phyloP scores from a whole-genome alignment of 192 early-diverging fungal genomes.

The Backusella mclennaniae region DNA sequence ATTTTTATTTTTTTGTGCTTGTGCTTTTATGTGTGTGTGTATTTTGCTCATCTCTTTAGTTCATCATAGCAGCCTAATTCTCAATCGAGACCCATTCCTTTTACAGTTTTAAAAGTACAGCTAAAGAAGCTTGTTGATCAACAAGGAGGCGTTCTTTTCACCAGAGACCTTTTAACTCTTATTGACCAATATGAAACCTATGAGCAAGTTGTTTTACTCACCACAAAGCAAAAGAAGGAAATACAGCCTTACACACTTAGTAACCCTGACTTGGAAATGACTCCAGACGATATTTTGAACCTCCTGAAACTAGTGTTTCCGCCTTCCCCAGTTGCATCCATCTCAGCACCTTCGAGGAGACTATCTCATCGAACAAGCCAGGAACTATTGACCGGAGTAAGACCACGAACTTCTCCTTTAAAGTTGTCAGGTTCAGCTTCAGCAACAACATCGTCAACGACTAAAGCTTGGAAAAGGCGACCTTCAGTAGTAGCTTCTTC shows the following conservation, averaged over 20 bases:
- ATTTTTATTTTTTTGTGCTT: neutral
- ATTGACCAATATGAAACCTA: slow-evolving; percentile 37
- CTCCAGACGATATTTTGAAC: slow-evolving; percentile 40
- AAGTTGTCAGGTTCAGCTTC: neutral
- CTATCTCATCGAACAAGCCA: neutral
- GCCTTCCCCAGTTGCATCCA: slow-evolving; percentile 13
- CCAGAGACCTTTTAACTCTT: slow-evolving; percentile 28
- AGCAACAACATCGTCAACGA: neutral
- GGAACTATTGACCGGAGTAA: neutral
- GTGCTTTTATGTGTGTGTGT: neutral
- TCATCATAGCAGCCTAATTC: neutral
- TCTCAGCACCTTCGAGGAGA: slow-evolving; percentile 22
- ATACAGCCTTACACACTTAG: slow-evolving; percentile 28
- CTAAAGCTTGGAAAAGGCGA: slow-evolving; percentile 7
- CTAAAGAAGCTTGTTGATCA: slow-evolving; percentile 18
- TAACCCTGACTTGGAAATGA: slow-evolving; percentile 44
- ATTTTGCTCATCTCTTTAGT: slow-evolving; percentile 1
- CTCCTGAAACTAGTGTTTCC: slow-evolving; percentile 28
- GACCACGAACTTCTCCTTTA: slow-evolving; percentile 2
- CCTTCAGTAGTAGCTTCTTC: neutral
- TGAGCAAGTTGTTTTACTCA: slow-evolving; percentile 25
- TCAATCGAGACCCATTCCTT: slow-evolving; percentile 17
- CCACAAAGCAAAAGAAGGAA: slow-evolving; percentile 26
- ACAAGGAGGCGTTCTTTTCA: slow-evolving; percentile 32
- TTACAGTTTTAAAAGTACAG: slow-evolving; percentile 24